Evolutionary conservation across 495 filamentous ascomycete genomes (phyloP), one percentile per base, ranked within the genome.

Genomic region (Daldinia bambusicola): DNA sequence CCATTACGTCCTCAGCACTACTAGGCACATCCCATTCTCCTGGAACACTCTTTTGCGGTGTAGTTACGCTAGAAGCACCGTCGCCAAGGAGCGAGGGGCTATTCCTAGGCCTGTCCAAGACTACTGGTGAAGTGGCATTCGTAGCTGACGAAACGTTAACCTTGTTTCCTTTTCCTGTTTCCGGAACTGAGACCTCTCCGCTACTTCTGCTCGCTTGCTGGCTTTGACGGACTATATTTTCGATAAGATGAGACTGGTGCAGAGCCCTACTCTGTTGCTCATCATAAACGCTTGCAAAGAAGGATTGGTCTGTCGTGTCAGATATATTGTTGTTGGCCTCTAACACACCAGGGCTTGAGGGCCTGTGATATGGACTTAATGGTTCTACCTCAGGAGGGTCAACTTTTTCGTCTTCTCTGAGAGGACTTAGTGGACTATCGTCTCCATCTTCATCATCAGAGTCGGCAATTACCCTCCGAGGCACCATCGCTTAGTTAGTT

Each of bases 401-500:
- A 34, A 53, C 57, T n/a, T 22, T 58, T 14, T 20, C 30, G 7
- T 74, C 64, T 32, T 59, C 65, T 52, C 37, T 57, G 0, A 16
- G 30, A 52, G 69, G 67, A 36, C 63, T 69, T 32, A 66, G 43
- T 34, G 59, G 52, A 30, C 30, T 50, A 43, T 77, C 74, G 9
- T 61, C 75, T n/a, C 52, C 70, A 50, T 77, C 74, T 51, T 77
- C 75, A 36, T 76, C 74, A 38, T 77, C 75, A 8, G 75, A 77
- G 53, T 77, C 75, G 38, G 74, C 75, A 51, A 77, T 69, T 51
- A 76, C 68, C 22, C 58, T 70, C 6, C 69, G 75, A 45, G 45
- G 63, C 59, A 55, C 68, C 75, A 77, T 77, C 14, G 41, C 55
- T 51, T 22, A 34, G 40, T 48, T 26, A 61, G 16, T 48, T 53